These are phyloP conservation scores for Fusarium coffeatum DNA, from an alignment of 2,329 filamentous ascomycete genomes.

Conservation along the genomic window DNA sequence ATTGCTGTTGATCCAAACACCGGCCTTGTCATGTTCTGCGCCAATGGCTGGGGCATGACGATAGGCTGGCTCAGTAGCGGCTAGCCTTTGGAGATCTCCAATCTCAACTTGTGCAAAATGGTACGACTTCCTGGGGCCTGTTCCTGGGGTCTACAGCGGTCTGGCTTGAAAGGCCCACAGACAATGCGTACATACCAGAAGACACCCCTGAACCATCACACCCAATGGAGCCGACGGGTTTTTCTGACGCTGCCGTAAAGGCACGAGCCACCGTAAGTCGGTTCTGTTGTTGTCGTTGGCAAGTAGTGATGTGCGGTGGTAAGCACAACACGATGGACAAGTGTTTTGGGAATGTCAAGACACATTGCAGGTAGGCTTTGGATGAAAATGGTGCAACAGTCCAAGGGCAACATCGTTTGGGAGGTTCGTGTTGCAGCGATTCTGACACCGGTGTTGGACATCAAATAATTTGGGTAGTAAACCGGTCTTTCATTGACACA, in stretches of 20 bases:
- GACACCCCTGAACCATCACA: constrained; percentile 29
- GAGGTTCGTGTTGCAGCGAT: constrained; percentile 32
- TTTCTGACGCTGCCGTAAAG: constrained; percentile 18
- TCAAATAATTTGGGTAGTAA: constrained; percentile 25
- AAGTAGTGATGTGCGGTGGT: neutral
- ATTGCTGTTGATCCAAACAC: constrained; percentile 31
- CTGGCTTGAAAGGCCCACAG: constrained; percentile 37
- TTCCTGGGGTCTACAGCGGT: constrained; percentile 42
- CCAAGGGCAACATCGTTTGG: constrained; percentile 11
- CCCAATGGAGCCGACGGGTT: constrained; percentile 31
- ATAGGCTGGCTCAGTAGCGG: constrained; percentile 45
- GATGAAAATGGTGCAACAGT: constrained; percentile 8
- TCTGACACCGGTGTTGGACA: constrained; percentile 35
- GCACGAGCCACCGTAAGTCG: constrained; percentile 15
- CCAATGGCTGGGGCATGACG: constrained; percentile 42
- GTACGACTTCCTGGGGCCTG: constrained; percentile 44
- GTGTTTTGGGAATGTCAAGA: neutral
- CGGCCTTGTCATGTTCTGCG: constrained; percentile 35
- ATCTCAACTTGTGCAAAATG: constrained; percentile 46
- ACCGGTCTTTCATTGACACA: constrained; percentile 37
- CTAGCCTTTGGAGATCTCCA: constrained; percentile 47
- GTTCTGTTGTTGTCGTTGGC: constrained; percentile 6
- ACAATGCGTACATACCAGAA: constrained; percentile 34
- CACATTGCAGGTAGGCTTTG: neutral
- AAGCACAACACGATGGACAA: constrained; percentile 4